Base-by-base conservation (phyloP, 306 rosid genomes). In the Datisca glomerata region DNA sequence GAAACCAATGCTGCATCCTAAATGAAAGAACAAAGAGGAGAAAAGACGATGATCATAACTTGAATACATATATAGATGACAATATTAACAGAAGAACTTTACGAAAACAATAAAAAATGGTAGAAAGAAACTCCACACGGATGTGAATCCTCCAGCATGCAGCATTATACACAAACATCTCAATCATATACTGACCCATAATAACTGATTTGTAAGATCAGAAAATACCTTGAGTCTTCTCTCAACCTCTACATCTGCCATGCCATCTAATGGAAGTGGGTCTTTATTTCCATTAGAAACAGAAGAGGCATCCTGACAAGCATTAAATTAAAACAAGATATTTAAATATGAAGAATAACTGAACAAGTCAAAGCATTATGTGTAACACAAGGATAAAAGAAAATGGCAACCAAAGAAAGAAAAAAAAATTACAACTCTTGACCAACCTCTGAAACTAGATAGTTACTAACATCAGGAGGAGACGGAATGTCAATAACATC, bases 401-500 rank as follows among this genome's bases (percentile, higher is more conserved):
- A n/a, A n/a, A n/a, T n/a, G n/a, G n/a, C n/a, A n/a, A n/a, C n/a
- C n/a, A n/a, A n/a, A n/a, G n/a, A n/a, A n/a, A n/a, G n/a, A n/a
- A n/a, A n/a, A n/a, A n/a, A n/a, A n/a, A n/a, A n/a, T n/a, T n/a
- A n/a, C n/a, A n/a, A n/a, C n/a, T n/a, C n/a, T n/a, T n/a, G n/a
- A 70, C 86, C 62, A 70, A 91, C 98, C 96, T 91, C 98, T 39
- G 93, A 73, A 57, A 67, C 96, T 21, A 91, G 72, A 64, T 65
- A 84, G 67, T 57, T 80, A 86, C 98, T 84, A 67, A 91, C 98
- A 53, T 91, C 98, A 42, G 98, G 98, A 23, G 91, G 61, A 59
- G 58, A 57, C 14, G 86, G 75, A 47, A 84, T 56, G 64, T 80
- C 84, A 61, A 64, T 66, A 21, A 60, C 59, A 70, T 70, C 86